Conservation (phyloP, 139 green algal genomes). For the Bryopsis sp. region DNA sequence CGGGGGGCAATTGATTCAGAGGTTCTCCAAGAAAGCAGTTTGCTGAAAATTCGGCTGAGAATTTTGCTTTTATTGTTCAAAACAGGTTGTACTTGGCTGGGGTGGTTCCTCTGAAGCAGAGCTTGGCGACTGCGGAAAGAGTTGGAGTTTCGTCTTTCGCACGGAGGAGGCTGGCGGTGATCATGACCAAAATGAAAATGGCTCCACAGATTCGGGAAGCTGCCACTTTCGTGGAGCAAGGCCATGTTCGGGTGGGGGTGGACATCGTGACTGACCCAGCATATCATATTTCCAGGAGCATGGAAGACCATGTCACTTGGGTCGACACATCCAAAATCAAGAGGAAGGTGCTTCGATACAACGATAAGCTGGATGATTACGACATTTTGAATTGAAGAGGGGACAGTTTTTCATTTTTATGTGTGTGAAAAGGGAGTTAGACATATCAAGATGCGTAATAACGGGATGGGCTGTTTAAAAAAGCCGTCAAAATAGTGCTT, state of each 20-base stretch:
- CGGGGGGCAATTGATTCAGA: neutral
- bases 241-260: conserved; percentile 91
- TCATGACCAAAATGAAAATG: conserved; percentile 93
- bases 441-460: too few species aligned
- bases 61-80: too few species aligned
- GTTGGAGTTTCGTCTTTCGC: conserved; percentile 86
- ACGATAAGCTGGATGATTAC: conserved; percentile 17
- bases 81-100: conserved; percentile 89
- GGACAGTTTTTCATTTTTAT: too few species aligned
- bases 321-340: conserved; percentile 23
- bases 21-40: too few species aligned
- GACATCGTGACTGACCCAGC: conserved; percentile 85
- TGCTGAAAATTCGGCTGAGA: too few species aligned
- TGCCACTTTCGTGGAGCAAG: conserved; percentile 91
- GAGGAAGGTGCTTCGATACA: conserved; percentile 13
- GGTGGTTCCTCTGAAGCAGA: conserved; percentile 85
- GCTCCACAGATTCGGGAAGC: conserved; percentile 84
- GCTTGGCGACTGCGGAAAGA: conserved; percentile 84
- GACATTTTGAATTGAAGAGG: conserved; percentile 21
- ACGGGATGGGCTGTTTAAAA: too few species aligned
- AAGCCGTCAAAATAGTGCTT: too few species aligned
- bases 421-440: too few species aligned
- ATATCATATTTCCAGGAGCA: conserved; percentile 76
- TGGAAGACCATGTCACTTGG: conserved; percentile 99
- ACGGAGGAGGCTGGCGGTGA: conserved; percentile 76